These are phyloP conservation scores for Primulina tabacum DNA, from an alignment of 257 asterid genomes.

Conservation along the genomic window DNA sequence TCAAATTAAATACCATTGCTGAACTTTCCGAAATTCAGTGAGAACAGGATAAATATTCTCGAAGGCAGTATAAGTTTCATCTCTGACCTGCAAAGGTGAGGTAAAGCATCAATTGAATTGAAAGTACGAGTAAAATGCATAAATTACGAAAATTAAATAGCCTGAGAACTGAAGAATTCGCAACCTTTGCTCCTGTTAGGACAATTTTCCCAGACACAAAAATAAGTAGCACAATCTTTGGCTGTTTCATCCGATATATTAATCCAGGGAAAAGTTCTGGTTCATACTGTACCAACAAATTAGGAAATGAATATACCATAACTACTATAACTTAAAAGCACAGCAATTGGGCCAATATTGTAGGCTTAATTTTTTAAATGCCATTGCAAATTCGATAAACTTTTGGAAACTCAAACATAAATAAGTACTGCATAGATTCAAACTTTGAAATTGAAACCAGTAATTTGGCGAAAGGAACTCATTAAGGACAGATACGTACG, in stretches of 20 bases:
- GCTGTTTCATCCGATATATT: slow-evolving; percentile 41
- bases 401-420: not conserved
- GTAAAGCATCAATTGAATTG: not conserved
- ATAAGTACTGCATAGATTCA: not conserved
- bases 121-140: not conserved
- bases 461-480: no score
- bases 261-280: slow-evolving; percentile 47
- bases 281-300: slow-evolving; percentile 35
- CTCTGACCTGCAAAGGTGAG: slow-evolving; percentile 19
- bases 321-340: not conserved
- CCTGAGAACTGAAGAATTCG: not conserved
- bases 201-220: slow-evolving; percentile 44
- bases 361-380: not conserved
- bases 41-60: slow-evolving; percentile 31
- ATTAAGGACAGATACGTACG: not conserved
- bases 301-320: not conserved
- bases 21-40: slow-evolving; percentile 26
- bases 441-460: not conserved
- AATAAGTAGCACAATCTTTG: slow-evolving; percentile 41
- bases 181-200: slow-evolving; percentile 44
- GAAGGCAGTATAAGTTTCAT: slow-evolving; percentile 29
- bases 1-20: slow-evolving; percentile 19
- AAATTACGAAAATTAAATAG: not conserved
- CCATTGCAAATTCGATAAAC: not conserved
- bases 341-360: not conserved